Percentiles rank a stretch among this genome's conserved stretches.
These are phyloP conservation scores for Xerocomellus intermedius DNA, from an alignment of 768 basidiomycete genomes.

Conservation along the genomic window DNA sequence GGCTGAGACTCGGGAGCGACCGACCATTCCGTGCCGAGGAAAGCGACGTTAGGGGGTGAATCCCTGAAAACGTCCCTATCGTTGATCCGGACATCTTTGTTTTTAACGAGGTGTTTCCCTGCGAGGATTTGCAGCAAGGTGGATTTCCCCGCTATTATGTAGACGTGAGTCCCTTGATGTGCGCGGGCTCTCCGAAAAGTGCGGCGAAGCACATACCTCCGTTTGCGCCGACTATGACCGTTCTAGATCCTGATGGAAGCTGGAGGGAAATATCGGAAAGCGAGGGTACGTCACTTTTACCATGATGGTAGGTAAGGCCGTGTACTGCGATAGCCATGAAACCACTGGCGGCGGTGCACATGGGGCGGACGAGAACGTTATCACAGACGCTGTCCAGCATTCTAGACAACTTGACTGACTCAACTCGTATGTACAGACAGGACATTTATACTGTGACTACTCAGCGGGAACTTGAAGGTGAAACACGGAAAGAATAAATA, in stretches of 20 bases:
- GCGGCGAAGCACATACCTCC: constrained; percentile 59
- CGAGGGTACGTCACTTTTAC: constrained; percentile 42
- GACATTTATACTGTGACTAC: background rate
- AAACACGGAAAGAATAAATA: no score
- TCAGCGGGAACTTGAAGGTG: background rate
- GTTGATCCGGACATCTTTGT: constrained; percentile 66
- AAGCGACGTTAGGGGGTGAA: constrained; percentile 78
- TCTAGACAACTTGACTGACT: background rate
- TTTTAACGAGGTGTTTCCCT: constrained; percentile 78
- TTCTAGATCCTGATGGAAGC: constrained; percentile 75
- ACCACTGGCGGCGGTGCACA: no score
- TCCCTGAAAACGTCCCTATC: constrained; percentile 88
- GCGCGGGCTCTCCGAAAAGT: background rate
- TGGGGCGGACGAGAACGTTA: background rate
- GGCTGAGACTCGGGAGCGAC: constrained; percentile 25
- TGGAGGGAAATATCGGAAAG: constrained; percentile 63
- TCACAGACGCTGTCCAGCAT: background rate
- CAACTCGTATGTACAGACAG: background rate
- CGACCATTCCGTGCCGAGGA: constrained; percentile 93
- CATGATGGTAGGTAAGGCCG: constrained; percentile 60
- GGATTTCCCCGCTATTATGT: constrained; percentile 79
- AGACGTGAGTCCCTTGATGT: background rate
- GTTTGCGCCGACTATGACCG: constrained; percentile 89
- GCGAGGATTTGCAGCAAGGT: constrained; percentile 92
- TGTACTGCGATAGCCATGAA: constrained; percentile 36